Percentiles rank a stretch among this genome's conserved stretches.
Conservation (phyloP, 1,284 basidiomycete species). For the Ustilago tritici region DNA sequence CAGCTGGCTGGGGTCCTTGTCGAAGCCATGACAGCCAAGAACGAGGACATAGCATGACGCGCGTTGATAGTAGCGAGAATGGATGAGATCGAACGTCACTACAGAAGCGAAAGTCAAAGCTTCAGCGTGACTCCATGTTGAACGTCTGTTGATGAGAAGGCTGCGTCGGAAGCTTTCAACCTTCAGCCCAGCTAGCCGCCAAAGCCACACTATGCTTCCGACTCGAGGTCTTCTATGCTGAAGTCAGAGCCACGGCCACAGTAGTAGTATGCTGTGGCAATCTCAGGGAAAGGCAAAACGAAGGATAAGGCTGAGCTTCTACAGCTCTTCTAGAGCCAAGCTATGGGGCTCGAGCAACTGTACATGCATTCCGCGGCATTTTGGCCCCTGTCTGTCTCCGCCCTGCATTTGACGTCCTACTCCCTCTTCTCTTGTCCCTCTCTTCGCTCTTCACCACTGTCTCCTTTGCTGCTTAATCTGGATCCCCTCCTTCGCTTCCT, state of each 20-base stretch:
- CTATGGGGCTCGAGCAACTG: conserved; percentile 14
- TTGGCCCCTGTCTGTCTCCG: conserved; percentile 47
- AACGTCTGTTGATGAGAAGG: neutral
- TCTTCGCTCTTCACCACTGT: neutral
- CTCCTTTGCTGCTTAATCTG: neutral
- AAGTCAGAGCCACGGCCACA: neutral
- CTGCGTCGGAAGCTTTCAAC: neutral
- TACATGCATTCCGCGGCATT: conserved; percentile 48
- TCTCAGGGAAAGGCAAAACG: neutral
- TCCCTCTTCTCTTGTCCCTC: neutral
- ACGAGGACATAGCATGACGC: too few relatives aligned
- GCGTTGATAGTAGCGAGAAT: neutral
- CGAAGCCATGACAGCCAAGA: neutral
- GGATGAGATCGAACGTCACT: neutral
- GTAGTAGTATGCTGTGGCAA: neutral
- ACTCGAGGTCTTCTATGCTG: neutral
- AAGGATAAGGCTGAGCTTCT: neutral
- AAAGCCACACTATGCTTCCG: neutral
- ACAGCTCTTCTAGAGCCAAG: conserved; percentile 4
- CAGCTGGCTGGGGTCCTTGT: neutral
- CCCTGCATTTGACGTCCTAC: conserved; percentile 25
- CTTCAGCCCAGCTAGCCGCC: conserved; percentile 15
- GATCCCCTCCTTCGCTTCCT: neutral
- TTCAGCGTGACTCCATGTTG: neutral
- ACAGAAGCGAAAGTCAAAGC: neutral